A percentile compares a stretch with the other conserved stretches of the same genome.
These are phyloP conservation scores for Annulohypoxylon nitens DNA, from an alignment of 495 filamentous ascomycete species.

Conservation along the genomic window DNA sequence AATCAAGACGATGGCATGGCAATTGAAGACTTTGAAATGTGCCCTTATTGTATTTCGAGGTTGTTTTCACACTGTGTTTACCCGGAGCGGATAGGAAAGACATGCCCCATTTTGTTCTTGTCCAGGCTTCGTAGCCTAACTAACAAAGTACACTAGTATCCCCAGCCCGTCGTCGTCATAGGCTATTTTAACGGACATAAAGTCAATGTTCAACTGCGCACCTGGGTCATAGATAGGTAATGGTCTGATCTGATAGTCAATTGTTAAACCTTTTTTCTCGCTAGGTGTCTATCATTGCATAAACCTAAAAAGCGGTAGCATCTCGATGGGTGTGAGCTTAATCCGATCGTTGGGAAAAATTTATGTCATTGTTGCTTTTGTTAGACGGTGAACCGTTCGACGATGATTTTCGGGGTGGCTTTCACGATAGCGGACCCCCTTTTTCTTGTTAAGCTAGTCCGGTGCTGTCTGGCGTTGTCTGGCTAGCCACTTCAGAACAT, in stretches of 20 bases:
- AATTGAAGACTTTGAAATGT: too few species aligned
- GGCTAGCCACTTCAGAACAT: not conserved
- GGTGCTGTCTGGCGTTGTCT: too few species aligned
- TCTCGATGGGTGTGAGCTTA: constrained; percentile 29
- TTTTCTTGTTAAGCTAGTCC: constrained; percentile 9
- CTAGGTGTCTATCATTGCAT: constrained; percentile 15
- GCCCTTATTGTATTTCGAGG: not conserved
- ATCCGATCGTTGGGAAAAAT: constrained; percentile 26
- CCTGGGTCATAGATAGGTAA: too few species aligned
- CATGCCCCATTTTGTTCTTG: constrained; percentile 10
- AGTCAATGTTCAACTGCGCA: constrained; percentile 14
- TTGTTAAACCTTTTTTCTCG: constrained; percentile 33
- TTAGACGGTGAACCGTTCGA: constrained; percentile 29
- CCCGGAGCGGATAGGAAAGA: constrained; percentile 6
- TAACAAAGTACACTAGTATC: not conserved
- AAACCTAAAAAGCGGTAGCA: constrained; percentile 37
- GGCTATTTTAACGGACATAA: not conserved
- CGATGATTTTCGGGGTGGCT: constrained; percentile 39
- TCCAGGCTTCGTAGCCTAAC: not conserved
- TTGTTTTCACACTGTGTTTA: constrained; percentile 29
- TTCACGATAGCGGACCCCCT: constrained; percentile 26
- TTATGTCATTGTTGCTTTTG: constrained; percentile 27
- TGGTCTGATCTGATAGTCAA: not conserved
- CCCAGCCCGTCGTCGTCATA: not conserved
- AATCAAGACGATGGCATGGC: not conserved